A percentile compares a stretch with the other conserved stretches of the same genome.
Evolutionary conservation across 2,329 filamentous ascomycete species (phyloP).

Genomic region (Canariomyces notabilis): DNA sequence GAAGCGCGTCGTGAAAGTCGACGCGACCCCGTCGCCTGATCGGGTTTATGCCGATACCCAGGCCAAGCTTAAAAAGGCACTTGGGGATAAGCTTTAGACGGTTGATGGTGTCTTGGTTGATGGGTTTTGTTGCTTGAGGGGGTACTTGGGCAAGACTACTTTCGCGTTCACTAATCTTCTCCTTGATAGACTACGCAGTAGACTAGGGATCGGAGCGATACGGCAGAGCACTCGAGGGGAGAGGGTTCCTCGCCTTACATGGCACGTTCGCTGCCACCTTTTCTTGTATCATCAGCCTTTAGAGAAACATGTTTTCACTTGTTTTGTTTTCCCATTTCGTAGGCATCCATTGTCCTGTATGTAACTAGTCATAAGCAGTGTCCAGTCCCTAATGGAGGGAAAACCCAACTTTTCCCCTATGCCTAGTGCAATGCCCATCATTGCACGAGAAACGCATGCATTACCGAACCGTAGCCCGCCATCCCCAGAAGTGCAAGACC

Average conservation of each 20-base stretch:
- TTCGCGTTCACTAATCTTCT: too few species aligned
- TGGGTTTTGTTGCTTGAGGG: too few species aligned
- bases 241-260: too few species aligned
- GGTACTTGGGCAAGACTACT: too few species aligned
- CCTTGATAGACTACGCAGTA: too few species aligned
- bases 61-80: conserved; percentile 43
- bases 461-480: conserved; percentile 3
- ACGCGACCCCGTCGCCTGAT: conserved; percentile 64
- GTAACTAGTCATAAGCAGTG: conserved; percentile 6
- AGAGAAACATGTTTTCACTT: conserved; percentile 1
- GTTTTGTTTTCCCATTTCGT: conserved; percentile 5
- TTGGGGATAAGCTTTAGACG: conserved; percentile 43
- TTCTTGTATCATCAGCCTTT: too few species aligned
- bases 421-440: conserved; percentile 6
- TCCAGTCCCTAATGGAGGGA: conserved; percentile 4
- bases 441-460: conserved; percentile 9
- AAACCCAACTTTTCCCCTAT: conserved; percentile 1
- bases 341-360: conserved; percentile 10
- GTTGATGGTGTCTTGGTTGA: too few species aligned
- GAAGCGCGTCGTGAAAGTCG: conserved; percentile 73
- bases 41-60: conserved; percentile 52
- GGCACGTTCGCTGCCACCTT: too few species aligned
- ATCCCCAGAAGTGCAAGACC: conserved; percentile 5
- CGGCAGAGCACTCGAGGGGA: too few species aligned
- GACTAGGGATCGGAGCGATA: too few species aligned